phyloP scores from a whole-genome alignment of 2,329 filamentous ascomycete species.

The Diplodia mutila region DNA sequence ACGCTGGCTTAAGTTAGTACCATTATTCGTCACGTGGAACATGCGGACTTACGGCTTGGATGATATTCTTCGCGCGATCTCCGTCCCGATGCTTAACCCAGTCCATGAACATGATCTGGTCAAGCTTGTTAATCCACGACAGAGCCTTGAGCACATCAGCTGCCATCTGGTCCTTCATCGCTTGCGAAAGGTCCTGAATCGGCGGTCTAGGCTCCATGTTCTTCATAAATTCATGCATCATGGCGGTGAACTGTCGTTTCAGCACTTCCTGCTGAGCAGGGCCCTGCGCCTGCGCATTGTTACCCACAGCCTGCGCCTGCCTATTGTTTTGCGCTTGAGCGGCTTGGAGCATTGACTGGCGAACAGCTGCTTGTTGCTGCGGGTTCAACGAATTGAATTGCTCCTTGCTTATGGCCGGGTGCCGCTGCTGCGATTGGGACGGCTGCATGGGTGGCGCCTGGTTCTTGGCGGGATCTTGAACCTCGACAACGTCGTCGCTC shows the following conservation, averaged over 20 bases:
- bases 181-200: slow-evolving; percentile 31
- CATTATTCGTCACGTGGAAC: not conserved
- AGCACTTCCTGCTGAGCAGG: slow-evolving; percentile 15
- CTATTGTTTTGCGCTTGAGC: slow-evolving; percentile 22
- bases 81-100: slow-evolving; percentile 17
- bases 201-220: slow-evolving; percentile 30
- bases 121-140: slow-evolving; percentile 11
- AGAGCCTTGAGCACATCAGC: slow-evolving; percentile 21
- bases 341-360: slow-evolving; percentile 25
- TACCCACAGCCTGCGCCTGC: slow-evolving; percentile 10
- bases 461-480: slow-evolving; percentile 39
- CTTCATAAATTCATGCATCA: slow-evolving; percentile 38
- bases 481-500: slow-evolving; percentile 49
- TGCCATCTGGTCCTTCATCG: slow-evolving; percentile 36
- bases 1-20: not conserved
- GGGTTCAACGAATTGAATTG: slow-evolving; percentile 41
- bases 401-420: slow-evolving; percentile 36
- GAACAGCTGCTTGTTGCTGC: slow-evolving; percentile 34
- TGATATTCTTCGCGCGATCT: not conserved
- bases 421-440: slow-evolving; percentile 38
- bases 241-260: slow-evolving; percentile 33
- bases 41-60: slow-evolving; percentile 2
- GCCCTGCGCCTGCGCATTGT: slow-evolving; percentile 1
- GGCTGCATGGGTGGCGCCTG: slow-evolving; percentile 43
- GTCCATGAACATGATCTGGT: slow-evolving; percentile 15